A percentile compares a stretch with the other conserved stretches of the same genome.
phyloP scores from a whole-genome alignment of 1,139 yeast genomes.

The Blastobotrys malaysiensis region DNA sequence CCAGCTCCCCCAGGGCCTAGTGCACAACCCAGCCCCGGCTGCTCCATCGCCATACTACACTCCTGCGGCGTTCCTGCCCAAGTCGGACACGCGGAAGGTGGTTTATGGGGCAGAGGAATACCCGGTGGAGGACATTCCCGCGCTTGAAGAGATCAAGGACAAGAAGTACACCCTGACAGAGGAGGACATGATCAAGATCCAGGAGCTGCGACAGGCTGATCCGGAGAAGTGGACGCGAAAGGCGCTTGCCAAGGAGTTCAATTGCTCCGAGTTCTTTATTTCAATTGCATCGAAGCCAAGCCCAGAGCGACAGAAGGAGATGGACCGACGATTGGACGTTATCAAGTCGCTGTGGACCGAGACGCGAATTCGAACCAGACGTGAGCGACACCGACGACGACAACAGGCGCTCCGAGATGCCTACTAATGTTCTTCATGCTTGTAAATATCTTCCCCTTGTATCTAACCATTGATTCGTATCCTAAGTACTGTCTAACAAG shows the following conservation, averaged over 20 bases:
- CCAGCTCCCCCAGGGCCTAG: constrained; percentile 36
- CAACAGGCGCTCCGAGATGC: constrained; percentile 61
- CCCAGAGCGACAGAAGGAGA: constrained; percentile 37
- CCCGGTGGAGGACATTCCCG: constrained; percentile 33
- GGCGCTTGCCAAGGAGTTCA: constrained; percentile 59
- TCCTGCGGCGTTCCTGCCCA: constrained; percentile 69
- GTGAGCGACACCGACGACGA: constrained; percentile 52
- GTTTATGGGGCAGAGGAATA: constrained; percentile 25
- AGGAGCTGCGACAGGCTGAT: constrained; percentile 52
- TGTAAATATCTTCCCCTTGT: neutral
- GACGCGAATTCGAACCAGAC: constrained; percentile 42
- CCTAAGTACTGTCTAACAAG: neutral
- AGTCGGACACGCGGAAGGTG: constrained; percentile 51
- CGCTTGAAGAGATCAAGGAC: constrained; percentile 32
- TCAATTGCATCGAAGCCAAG: constrained; percentile 46
- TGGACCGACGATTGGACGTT: constrained; percentile 40
- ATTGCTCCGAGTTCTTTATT: constrained; percentile 50
- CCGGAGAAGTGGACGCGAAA: constrained; percentile 64
- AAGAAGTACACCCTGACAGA: constrained; percentile 59
- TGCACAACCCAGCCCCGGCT: constrained; percentile 39
- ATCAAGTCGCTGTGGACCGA: constrained; percentile 48
- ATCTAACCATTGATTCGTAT: constrained; percentile 5
- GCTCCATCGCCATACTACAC: constrained; percentile 56
- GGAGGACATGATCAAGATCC: constrained; percentile 57
- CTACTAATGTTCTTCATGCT: constrained; percentile 21